These are phyloP conservation scores for Arthrobotrys pseudoclavata DNA, from an alignment of 2,329 filamentous ascomycete genomes.

Conservation along the genomic window DNA sequence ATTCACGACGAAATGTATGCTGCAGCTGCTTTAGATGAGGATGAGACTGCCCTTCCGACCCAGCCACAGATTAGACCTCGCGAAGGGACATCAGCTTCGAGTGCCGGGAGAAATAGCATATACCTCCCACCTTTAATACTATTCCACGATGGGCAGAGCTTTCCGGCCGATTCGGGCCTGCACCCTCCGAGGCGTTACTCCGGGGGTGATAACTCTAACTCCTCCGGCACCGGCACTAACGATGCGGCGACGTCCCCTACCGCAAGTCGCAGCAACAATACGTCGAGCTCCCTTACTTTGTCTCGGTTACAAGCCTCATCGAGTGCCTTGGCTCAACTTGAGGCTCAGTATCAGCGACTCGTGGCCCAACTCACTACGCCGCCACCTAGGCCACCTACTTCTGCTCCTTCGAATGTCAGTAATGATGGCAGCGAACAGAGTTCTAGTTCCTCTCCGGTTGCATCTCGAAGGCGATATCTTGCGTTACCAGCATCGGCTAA, in stretches of 20 bases:
- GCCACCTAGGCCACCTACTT: constrained; percentile 54
- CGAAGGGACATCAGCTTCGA: constrained; percentile 56
- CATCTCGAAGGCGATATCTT: constrained; percentile 49
- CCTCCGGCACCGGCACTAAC: constrained; percentile 24
- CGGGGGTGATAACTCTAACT: constrained; percentile 23
- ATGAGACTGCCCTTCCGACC: constrained; percentile 56
- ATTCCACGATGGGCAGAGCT: constrained; percentile 48
- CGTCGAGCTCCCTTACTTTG: constrained; percentile 52
- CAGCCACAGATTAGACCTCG: constrained; percentile 48
- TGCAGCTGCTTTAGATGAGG: constrained; percentile 52
- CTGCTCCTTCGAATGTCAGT: constrained; percentile 37
- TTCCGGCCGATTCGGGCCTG: constrained; percentile 26
- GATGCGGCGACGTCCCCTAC: constrained; percentile 43
- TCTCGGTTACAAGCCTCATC: constrained; percentile 57
- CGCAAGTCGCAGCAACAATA: constrained; percentile 33
- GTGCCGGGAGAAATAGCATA: constrained; percentile 40
- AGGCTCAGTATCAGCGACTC: constrained; percentile 59
- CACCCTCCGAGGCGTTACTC: constrained; percentile 43
- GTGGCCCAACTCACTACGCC: constrained; percentile 53
- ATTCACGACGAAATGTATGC: constrained; percentile 59
- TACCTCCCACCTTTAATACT: constrained; percentile 52
- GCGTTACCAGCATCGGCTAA: constrained; percentile 59
- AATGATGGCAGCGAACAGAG: constrained; percentile 34
- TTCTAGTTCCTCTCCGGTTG: constrained; percentile 35
- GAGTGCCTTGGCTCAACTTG: constrained; percentile 49